These are phyloP conservation scores for Mucor indicus DNA, from an alignment of 371 early-diverging fungal species.

Conservation along the genomic window DNA sequence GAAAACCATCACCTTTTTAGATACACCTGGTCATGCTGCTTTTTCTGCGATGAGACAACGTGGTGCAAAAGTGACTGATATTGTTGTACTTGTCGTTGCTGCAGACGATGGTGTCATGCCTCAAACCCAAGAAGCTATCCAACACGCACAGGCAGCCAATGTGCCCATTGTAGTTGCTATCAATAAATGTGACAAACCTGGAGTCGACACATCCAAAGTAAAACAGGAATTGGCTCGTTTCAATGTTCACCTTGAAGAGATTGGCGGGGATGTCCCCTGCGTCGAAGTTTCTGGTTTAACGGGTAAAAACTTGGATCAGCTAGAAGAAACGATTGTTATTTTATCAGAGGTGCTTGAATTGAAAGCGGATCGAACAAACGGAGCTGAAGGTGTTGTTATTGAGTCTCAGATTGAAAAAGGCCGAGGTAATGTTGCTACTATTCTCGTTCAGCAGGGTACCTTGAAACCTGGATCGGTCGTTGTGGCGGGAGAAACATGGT, in stretches of 20 bases:
- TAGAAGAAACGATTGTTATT: conserved; percentile 86
- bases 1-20: conserved; percentile 88
- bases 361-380: conserved; percentile 73
- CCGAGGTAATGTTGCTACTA: conserved; percentile 81
- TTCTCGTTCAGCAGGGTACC: conserved; percentile 86
- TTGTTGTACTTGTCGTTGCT: conserved; percentile 93
- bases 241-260: conserved; percentile 86
- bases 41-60: conserved; percentile 93
- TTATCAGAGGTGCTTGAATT: conserved; percentile 84
- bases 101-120: conserved; percentile 98
- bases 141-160: conserved; percentile 83
- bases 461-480: conserved; percentile 72
- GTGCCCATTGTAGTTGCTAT: conserved; percentile 95
- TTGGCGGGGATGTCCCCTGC: conserved; percentile 90
- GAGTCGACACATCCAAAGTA: conserved; percentile 67
- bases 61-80: conserved; percentile 92
- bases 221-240: conserved; percentile 78
- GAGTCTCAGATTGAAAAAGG: conserved; percentile 90
- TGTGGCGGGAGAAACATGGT: conserved; percentile 84
- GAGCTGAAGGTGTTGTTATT: conserved; percentile 79
- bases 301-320: conserved; percentile 78
- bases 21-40: conserved; percentile 97
- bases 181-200: conserved; percentile 95
- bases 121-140: conserved; percentile 93
- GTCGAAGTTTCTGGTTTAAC: conserved; percentile 89